Base-by-base conservation (phyloP, 306 rosid genomes). In the Quercus mongolica region DNA sequence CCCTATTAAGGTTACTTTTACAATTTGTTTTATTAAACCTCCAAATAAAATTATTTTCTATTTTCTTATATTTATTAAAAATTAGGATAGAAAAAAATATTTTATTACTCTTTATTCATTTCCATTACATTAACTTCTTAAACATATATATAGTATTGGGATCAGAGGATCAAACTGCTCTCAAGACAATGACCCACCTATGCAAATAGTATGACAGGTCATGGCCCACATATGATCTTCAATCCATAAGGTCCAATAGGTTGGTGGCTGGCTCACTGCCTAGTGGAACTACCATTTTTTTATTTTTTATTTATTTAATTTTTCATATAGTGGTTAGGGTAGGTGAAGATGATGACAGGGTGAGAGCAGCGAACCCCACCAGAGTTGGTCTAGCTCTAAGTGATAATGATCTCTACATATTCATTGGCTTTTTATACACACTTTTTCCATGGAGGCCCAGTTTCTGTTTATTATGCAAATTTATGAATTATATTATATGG, bases 331-430 rank as follows among this genome's bases (percentile, higher is more conserved):
- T 88, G 88, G 91, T 84, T 85, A 71, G 81, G 86, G 79, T 90
- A 81, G 94, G 94, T 88, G 52, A 78, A 84, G 86, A 88, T 58
- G 80, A 70, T 74, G 94, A 88, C 91, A 72, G 87, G 84, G 64
- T 78, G 75, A 21, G 78, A 69, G 57, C 73, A 78, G 75, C 76
- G 11, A 8, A 49, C 75, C 74, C 86, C 85, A 81, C 84, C 69
- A 73, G 70, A 19, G 38, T 38, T 33, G 80, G 80, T 69, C 79
- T 55, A 49, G 3, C 54, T 12, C 54, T 1, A 30, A 41, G 33
- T 80, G 72, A 54, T 57, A 17, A 56, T 44, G 23, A 71, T 68
- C 58, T 14, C 64, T 25, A 30, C 11, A 68, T n/a, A 20, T 51
- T 8, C 46, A 8, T 41, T 41, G 46, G 46, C 46, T 38, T 2